Evolutionary conservation across 73 alveolate genomes (phyloP).

Genomic region (Loxodes magnus): DNA sequence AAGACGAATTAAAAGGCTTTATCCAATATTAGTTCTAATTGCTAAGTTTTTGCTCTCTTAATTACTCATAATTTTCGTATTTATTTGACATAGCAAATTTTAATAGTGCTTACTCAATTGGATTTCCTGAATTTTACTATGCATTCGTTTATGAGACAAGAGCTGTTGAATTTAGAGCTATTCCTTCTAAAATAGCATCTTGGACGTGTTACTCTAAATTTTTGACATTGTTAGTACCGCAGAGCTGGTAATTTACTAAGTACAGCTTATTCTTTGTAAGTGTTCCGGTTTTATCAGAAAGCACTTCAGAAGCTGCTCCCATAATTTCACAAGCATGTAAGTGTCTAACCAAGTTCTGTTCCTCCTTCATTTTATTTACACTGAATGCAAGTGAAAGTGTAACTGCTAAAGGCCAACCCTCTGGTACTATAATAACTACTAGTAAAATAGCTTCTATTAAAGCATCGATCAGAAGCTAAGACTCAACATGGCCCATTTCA

Average conservation of each 20-base stretch:
- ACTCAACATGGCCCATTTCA: constrained; percentile 20
- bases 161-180: constrained; percentile 21
- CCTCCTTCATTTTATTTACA: constrained; percentile 86
- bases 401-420: constrained; percentile 97
- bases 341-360: constrained; percentile 81
- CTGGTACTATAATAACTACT: constrained; percentile 96
- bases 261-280: constrained; percentile 77
- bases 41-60: neutral
- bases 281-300: constrained; percentile 88
- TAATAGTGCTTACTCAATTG: constrained; percentile 30
- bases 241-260: constrained; percentile 27
- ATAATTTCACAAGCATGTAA: constrained; percentile 71
- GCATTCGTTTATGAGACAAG: constrained; percentile 20
- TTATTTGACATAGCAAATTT: constrained; percentile 25
- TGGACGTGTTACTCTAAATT: constrained; percentile 11
- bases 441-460: constrained; percentile 73
- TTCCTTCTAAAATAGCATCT: constrained; percentile 12
- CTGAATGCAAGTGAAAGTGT: constrained; percentile 93
- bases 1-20: constrained; percentile 53
- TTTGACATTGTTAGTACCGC: constrained; percentile 3
- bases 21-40: constrained; percentile 26
- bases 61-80: constrained; percentile 9
- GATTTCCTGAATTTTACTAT: constrained; percentile 16
- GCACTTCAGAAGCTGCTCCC: constrained; percentile 85
- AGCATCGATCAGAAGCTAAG: constrained; percentile 33